Conservation (phyloP, 2,329 filamentous ascomycete species). For the Arthrobotrys musiformis region DNA sequence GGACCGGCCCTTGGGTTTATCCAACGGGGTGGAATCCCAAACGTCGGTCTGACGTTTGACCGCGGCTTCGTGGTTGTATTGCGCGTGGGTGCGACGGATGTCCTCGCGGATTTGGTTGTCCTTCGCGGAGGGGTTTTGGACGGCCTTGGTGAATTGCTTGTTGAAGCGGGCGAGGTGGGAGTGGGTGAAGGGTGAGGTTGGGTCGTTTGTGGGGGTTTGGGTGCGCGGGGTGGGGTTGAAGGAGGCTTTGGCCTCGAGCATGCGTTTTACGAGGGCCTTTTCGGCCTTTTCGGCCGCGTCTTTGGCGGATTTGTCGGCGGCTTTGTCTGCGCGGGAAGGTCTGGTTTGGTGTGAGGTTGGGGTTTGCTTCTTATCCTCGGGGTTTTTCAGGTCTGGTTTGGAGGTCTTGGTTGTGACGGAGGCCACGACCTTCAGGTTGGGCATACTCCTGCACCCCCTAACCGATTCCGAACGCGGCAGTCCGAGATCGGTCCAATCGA, state of each 20-base stretch:
- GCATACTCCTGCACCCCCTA: background rate
- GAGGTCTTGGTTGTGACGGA: background rate
- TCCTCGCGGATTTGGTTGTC: background rate
- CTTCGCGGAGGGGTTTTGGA: background rate
- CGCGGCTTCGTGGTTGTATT: background rate
- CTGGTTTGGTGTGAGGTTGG: too few relatives aligned
- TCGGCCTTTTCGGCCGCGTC: too few relatives aligned
- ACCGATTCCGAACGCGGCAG: background rate
- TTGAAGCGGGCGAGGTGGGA: background rate
- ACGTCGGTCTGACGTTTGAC: background rate
- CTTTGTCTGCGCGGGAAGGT: too few relatives aligned
- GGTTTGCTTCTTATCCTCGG: too few relatives aligned
- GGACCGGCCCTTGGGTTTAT: background rate
- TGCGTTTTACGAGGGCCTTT: too few relatives aligned
- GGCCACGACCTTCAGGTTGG: background rate
- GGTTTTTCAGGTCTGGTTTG: background rate
- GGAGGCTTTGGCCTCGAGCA: background rate
- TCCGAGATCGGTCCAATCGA: slow-evolving; percentile 7
- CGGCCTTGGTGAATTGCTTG: background rate
- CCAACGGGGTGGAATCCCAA: background rate
- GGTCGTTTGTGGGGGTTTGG: background rate
- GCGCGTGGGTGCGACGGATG: background rate
- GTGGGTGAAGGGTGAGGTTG: background rate
- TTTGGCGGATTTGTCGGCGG: too few relatives aligned
- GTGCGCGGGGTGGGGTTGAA: background rate